These are phyloP conservation scores for Aspergillus vadensis DNA, from an alignment of 2,329 filamentous ascomycete genomes.

Conservation along the genomic window DNA sequence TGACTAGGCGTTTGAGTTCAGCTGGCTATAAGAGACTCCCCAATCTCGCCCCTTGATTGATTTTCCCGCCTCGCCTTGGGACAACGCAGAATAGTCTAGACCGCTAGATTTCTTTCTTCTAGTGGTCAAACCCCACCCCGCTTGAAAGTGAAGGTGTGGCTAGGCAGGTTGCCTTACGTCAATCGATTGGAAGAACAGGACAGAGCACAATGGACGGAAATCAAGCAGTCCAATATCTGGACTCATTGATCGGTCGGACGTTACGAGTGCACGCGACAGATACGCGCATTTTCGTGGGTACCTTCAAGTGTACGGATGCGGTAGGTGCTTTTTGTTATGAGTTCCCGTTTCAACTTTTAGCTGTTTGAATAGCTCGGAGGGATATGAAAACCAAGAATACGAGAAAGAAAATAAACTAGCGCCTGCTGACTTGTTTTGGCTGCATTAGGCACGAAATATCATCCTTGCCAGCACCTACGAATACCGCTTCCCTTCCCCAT, in stretches of 20 bases:
- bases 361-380: conserved; percentile 7
- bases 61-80: background rate
- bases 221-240: conserved; percentile 42
- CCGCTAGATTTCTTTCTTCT: conserved; percentile 7
- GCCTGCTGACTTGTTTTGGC: conserved; percentile 19
- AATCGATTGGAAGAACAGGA: conserved; percentile 24
- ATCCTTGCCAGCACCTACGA: conserved; percentile 85
- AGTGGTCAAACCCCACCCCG: conserved; percentile 11
- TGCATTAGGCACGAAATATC: conserved; percentile 75
- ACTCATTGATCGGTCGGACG: conserved; percentile 73
- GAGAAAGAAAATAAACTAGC: background rate
- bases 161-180: background rate
- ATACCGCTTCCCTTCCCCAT: conserved; percentile 72
- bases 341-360: background rate
- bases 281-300: conserved; percentile 82
- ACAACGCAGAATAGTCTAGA: conserved; percentile 14
- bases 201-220: conserved; percentile 34
- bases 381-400: conserved; percentile 10
- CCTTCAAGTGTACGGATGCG: conserved; percentile 92
- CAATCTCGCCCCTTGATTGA: background rate
- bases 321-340: conserved; percentile 52
- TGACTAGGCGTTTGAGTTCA: background rate
- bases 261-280: conserved; percentile 80
- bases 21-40: conserved; percentile 5
- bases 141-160: background rate